A percentile compares a stretch with the other conserved stretches of the same genome.
phyloP scores from a whole-genome alignment of 2,329 filamentous ascomycete species.

The Stylonectria norvegica region DNA sequence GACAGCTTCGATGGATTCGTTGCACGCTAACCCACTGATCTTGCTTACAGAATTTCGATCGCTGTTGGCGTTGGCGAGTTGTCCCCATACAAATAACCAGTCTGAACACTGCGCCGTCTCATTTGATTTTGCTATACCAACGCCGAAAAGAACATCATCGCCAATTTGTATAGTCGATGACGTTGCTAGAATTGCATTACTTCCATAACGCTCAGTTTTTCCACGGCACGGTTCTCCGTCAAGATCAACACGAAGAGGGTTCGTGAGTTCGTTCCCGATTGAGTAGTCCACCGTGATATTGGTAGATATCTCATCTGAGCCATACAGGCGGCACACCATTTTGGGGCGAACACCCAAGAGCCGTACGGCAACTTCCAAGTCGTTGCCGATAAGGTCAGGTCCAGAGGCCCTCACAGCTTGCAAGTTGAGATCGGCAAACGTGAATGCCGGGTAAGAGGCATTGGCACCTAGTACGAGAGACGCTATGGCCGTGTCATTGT shows the following conservation, averaged over 20 bases:
- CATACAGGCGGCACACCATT: slow-evolving; percentile 25
- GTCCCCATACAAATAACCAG: slow-evolving; percentile 37
- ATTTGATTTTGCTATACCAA: slow-evolving; percentile 16
- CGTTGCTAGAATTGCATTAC: slow-evolving; percentile 19
- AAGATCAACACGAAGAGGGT: slow-evolving; percentile 23
- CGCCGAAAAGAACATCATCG: slow-evolving; percentile 15
- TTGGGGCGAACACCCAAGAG: slow-evolving; percentile 32
- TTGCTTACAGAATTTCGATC: slow-evolving; percentile 26
- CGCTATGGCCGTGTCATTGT: slow-evolving; percentile 30
- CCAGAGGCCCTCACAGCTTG: slow-evolving; percentile 22
- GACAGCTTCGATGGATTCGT: slow-evolving; percentile 35
- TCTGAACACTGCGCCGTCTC: slow-evolving; percentile 28
- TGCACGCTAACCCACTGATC: slow-evolving; percentile 36
- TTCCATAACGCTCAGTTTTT: slow-evolving; percentile 3
- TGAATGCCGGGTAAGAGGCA: slow-evolving; percentile 35
- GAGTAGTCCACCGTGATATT: slow-evolving; percentile 22
- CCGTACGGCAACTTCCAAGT: slow-evolving; percentile 21
- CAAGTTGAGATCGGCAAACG: slow-evolving; percentile 31
- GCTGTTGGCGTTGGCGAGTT: slow-evolving; percentile 21
- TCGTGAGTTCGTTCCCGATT: slow-evolving; percentile 12
- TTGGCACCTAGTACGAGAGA: slow-evolving; percentile 35
- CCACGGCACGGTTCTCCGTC: slow-evolving; percentile 20
- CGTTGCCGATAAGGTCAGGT: slow-evolving; percentile 1
- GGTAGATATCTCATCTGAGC: slow-evolving; percentile 20
- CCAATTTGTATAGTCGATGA: background rate